phyloP scores from a whole-genome alignment of 169 alveolate genomes.

The Perkinsus olseni region DNA sequence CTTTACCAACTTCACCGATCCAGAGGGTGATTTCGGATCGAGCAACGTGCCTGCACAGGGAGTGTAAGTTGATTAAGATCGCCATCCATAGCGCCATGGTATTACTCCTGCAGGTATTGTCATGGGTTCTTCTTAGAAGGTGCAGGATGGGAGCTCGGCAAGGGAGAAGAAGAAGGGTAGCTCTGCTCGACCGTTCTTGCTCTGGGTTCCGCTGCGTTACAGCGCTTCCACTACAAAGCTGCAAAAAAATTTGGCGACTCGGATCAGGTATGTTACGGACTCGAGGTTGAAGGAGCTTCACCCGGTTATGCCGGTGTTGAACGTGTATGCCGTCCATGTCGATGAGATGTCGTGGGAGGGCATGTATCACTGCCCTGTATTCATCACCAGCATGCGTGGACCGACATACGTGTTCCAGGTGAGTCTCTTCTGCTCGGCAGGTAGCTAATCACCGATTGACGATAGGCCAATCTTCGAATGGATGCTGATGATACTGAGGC shows the following conservation, averaged over 20 bases:
- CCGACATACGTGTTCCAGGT: conserved; percentile 64
- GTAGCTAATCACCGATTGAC: conserved; percentile 65
- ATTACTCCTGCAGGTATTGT: not conserved
- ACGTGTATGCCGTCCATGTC: conserved; percentile 67
- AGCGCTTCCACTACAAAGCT: no score
- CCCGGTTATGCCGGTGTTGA: conserved; percentile 78
- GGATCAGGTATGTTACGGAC: conserved; percentile 64
- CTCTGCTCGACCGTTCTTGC: no score
- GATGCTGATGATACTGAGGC: conserved; percentile 45
- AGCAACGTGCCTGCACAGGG: not conserved
- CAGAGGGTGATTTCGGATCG: not conserved
- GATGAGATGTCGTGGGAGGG: conserved; percentile 63
- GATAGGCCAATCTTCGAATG: conserved; percentile 63
- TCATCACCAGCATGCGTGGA: conserved; percentile 80
- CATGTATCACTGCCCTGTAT: conserved; percentile 81
- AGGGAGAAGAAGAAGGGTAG: conserved; percentile 74
- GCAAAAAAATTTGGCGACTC: no score
- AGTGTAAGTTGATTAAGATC: not conserved
- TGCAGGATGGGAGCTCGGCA: conserved; percentile 85
- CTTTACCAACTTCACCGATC: conserved; percentile 2
- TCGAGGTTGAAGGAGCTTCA: conserved; percentile 71
- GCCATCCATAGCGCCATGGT: not conserved
- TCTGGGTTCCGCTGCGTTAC: no score
- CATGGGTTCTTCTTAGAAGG: conserved; percentile 85
- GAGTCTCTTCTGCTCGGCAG: conserved; percentile 51